Conservation (phyloP, 2,329 filamentous ascomycete genomes). For the Venturia oleaginea region DNA sequence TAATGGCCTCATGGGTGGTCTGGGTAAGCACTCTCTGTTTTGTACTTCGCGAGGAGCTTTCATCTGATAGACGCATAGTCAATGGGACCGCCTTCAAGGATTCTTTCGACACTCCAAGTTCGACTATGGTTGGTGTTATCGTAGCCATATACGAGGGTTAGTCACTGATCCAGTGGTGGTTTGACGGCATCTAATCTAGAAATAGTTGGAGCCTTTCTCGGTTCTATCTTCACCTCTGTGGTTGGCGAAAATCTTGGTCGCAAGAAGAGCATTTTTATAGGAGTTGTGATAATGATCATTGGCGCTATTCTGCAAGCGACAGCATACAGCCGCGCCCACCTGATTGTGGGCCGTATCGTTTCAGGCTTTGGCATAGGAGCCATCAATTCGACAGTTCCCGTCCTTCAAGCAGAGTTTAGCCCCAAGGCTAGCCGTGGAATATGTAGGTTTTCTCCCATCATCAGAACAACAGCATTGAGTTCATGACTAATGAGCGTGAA, state of each 20-base stretch:
- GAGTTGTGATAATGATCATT: constrained; percentile 49
- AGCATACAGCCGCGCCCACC: constrained; percentile 35
- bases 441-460: constrained; percentile 15
- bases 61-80: background rate
- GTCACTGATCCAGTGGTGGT: constrained; percentile 32
- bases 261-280: constrained; percentile 48
- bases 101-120: background rate
- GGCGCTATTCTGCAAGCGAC: constrained; percentile 51
- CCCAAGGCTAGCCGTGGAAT: background rate
- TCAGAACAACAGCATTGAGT: constrained; percentile 19
- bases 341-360: constrained; percentile 39
- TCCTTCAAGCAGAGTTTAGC: constrained; percentile 36
- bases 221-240: constrained; percentile 30
- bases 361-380: constrained; percentile 41
- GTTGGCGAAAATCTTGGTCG: constrained; percentile 52
- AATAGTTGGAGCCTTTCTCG: constrained; percentile 34
- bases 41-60: background rate
- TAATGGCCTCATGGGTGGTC: background rate
- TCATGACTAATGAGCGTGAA: constrained; percentile 31
- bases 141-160: constrained; percentile 41
- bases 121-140: constrained; percentile 34
- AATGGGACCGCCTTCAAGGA: background rate
- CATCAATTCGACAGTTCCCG: constrained; percentile 37
- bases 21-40: background rate
- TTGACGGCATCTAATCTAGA: constrained; percentile 25